Evolutionary conservation across 768 basidiomycete genomes (phyloP), one percentile per base, ranked within the genome.

Genomic region (Auricularia auricula-judae): DNA sequence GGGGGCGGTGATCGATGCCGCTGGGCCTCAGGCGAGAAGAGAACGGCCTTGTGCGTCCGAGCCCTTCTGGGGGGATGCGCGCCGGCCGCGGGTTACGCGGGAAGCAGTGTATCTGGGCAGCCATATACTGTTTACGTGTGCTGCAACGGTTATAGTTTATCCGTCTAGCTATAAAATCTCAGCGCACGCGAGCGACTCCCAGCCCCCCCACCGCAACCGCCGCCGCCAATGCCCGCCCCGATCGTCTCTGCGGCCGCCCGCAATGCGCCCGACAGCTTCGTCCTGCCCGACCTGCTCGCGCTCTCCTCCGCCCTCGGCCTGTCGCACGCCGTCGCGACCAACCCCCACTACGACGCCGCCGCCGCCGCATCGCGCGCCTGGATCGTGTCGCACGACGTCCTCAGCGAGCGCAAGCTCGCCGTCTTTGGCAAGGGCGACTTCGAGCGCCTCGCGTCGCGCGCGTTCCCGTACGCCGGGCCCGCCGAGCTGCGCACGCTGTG

Each of bases 381-480:
- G 86, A 80, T 86, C 65, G 81, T 85, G 69, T 79, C 80, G 68
- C 86, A 82, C 74, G 72, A 82, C 63, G 75, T 84, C 63, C 82
- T 87, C 72, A 79, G 79, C 62, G 81, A 84, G 72, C 76, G 80
- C 67, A 86, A 86, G 70, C 83, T 80, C 62, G 81, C 81, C n/a
- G 84, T 84, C 73, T 87, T 87, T 68, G 75, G 82, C 51, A 81
- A 82, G 71, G 83, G 84, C 2, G 80, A 79, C 64, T 84, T 81
- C 68, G 85, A 86, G 69, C 78, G 86, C 3, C 76, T 87, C 59
- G 82, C 81, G 68, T 83, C 86, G 10, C 82, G 81, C 71, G 81
- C 77, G n/a, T 87, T 84, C 71, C 79, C 81, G 18, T 86, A 83
- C 71, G 81, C 82, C 54, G 81, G 78, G 43, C 78, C 78, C 64